These are phyloP conservation scores for Botryobasidium botryosum DNA, from an alignment of 768 basidiomycete genomes.

Conservation along the genomic window DNA sequence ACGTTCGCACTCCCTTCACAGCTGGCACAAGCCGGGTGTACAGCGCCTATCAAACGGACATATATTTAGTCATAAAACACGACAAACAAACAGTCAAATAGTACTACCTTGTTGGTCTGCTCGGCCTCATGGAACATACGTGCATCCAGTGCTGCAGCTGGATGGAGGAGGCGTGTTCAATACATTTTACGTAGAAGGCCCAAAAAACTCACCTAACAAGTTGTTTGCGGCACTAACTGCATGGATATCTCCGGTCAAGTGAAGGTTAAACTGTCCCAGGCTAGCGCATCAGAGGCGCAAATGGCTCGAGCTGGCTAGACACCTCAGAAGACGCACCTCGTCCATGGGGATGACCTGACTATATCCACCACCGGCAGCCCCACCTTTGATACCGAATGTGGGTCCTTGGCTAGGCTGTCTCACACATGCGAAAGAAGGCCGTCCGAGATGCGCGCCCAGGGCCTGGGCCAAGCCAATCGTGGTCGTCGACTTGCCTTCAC, in stretches of 20 bases:
- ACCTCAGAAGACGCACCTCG: conserved; percentile 42
- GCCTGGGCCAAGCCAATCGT: conserved; percentile 96
- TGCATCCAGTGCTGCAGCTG: conserved; percentile 90
- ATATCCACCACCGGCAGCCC: conserved; percentile 95
- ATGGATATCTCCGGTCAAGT: conserved; percentile 93
- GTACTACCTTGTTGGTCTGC: conserved; percentile 83
- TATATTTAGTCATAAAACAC: not conserved
- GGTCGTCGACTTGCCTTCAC: conserved; percentile 97
- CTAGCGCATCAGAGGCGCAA: not conserved
- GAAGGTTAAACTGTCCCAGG: conserved; percentile 65
- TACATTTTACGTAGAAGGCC: not conserved
- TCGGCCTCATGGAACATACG: conserved; percentile 97
- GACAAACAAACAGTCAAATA: conserved; percentile 1
- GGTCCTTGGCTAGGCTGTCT: conserved; percentile 97
- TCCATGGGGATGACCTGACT: conserved; percentile 99
- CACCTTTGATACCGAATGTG: conserved; percentile 98
- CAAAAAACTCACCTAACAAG: conserved; percentile 44
- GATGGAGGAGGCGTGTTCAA: not conserved
- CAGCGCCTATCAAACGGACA: conserved; percentile 35
- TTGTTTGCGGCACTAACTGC: conserved; percentile 97
- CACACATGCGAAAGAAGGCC: conserved; percentile 89
- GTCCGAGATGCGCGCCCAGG: conserved; percentile 82
- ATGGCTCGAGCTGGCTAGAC: not conserved
- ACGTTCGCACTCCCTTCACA: conserved; percentile 89
- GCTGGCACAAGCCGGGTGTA: conserved; percentile 82